Evolutionary conservation across 441 rosid genomes (phyloP).

Genomic region (Eutrema salsugineum): DNA sequence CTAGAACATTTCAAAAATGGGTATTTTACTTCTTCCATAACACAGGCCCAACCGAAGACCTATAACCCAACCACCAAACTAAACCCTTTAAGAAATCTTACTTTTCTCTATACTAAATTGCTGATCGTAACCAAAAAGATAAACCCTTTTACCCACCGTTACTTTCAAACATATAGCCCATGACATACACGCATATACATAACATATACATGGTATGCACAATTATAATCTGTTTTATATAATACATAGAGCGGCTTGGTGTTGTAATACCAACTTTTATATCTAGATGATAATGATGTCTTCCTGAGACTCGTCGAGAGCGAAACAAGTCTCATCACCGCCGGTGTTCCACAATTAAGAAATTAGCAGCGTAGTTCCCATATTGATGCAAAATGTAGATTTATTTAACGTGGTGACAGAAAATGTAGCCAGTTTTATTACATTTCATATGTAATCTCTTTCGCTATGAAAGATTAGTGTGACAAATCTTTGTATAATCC

Average conservation of each 20-base stretch:
- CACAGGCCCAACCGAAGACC: not conserved
- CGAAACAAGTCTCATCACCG: conserved; percentile 90
- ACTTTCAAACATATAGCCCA: not conserved
- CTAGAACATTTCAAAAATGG: not conserved
- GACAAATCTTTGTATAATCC: too few species aligned
- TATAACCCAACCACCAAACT: not conserved
- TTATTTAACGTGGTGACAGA: too few species aligned
- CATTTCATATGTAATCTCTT: too few species aligned
- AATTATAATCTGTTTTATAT: too few species aligned
- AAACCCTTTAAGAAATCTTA: not conserved
- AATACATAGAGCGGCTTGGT: too few species aligned
- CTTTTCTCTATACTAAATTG: not conserved
- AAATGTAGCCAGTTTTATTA: too few species aligned
- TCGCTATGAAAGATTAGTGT: too few species aligned
- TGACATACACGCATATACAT: conserved; percentile 7
- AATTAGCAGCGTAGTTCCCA: conserved; percentile 73
- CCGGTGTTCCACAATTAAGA: conserved; percentile 91
- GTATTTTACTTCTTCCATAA: not conserved
- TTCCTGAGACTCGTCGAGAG: conserved; percentile 41
- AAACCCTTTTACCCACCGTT: not conserved
- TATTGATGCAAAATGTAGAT: too few species aligned
- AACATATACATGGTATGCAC: not conserved
- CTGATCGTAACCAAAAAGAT: not conserved
- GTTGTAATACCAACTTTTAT: not conserved
- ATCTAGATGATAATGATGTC: conserved; percentile 2